Conservation (phyloP, 192 early-diverging fungal species). For the Funneliformis geosporum region DNA sequence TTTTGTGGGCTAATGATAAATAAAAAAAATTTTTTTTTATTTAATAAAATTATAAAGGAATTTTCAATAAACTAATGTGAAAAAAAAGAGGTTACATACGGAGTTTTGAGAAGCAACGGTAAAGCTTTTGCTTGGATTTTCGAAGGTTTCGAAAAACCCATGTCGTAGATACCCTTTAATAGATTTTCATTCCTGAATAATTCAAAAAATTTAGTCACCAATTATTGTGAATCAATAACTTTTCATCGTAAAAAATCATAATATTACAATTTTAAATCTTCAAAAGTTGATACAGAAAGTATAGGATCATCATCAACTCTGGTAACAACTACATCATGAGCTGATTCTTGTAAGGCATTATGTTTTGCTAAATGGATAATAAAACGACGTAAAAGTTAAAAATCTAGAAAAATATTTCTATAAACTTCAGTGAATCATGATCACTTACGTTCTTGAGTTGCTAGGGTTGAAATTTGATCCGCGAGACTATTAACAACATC, state of each 20-base stretch:
- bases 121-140: slow-evolving; percentile 96
- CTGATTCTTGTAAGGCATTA: slow-evolving; percentile 24
- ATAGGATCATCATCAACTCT: slow-evolving; percentile 76
- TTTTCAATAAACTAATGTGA: background rate
- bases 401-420: background rate
- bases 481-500: background rate
- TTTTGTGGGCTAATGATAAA: slow-evolving; percentile 69
- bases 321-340: slow-evolving; percentile 61
- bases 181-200: slow-evolving; percentile 70
- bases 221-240: background rate
- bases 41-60: slow-evolving; percentile 1
- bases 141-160: slow-evolving; percentile 91
- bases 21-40: too few species aligned
- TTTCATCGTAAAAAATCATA: background rate
- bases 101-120: slow-evolving; percentile 82
- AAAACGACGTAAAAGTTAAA: background rate
- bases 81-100: slow-evolving; percentile 48
- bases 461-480: background rate
- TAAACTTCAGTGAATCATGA: background rate
- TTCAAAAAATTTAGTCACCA: background rate
- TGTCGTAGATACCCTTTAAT: slow-evolving; percentile 90
- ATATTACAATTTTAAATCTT: slow-evolving; percentile 69
- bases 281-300: slow-evolving; percentile 79
- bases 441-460: background rate
- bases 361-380: slow-evolving; percentile 15